Evolutionary conservation across 352 stramenopile genomes (phyloP).

Genomic region (Halophytophthora polymorphica): DNA sequence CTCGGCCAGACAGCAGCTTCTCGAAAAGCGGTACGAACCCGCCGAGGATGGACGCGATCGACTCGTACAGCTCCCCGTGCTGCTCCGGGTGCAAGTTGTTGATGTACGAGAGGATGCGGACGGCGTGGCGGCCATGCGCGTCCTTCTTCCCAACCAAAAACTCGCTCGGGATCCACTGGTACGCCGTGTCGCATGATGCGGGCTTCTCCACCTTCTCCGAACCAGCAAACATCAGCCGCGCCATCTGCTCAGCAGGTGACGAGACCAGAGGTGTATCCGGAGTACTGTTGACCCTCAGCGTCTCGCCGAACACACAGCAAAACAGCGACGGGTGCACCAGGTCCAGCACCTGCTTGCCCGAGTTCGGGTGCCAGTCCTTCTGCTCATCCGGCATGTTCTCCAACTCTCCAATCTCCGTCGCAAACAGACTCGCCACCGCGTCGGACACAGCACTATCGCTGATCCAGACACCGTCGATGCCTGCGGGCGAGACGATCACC

Average conservation of each 20-base stretch:
- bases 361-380: constrained; percentile 60
- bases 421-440: constrained; percentile 26
- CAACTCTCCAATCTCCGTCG: constrained; percentile 17
- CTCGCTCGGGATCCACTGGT: constrained; percentile 45
- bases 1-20: constrained; percentile 9
- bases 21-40: constrained; percentile 44
- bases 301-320: constrained; percentile 47
- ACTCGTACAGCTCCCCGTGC: constrained; percentile 26
- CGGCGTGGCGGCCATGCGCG: not conserved
- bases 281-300: constrained; percentile 1
- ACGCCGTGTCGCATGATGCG: constrained; percentile 9
- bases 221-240: constrained; percentile 19
- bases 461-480: constrained; percentile 34
- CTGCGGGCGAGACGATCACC: constrained; percentile 21
- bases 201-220: constrained; percentile 12
- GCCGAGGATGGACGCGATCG: constrained; percentile 27
- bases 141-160: constrained; percentile 11
- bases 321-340: constrained; percentile 63
- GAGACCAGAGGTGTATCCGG: not conserved
- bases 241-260: constrained; percentile 27
- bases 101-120: constrained; percentile 41
- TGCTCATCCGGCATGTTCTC: constrained; percentile 35
- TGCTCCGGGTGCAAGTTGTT: constrained; percentile 46
- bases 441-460: constrained; percentile 27
- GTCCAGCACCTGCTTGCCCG: constrained; percentile 45